A percentile compares a stretch with the other conserved stretches of the same genome.
Conservation (phyloP, 73 alveolate species). For the Blepharisma stoltei region DNA sequence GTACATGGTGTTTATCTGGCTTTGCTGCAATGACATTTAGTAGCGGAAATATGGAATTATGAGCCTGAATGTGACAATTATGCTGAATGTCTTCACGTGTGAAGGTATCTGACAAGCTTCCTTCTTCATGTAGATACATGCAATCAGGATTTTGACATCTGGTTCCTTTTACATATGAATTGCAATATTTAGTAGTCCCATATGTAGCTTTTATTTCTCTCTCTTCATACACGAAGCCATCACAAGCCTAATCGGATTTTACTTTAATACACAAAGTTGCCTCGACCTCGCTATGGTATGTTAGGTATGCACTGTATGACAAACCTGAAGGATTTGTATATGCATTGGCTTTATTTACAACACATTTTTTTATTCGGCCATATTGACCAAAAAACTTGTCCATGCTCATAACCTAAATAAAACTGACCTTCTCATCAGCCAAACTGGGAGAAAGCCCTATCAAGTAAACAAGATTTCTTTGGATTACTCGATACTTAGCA, state of each 20-base stretch:
- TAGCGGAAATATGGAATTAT: not conserved
- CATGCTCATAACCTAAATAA: not conserved
- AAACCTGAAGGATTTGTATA: not conserved
- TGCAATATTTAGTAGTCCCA: constrained; percentile 85
- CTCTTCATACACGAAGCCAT: constrained; percentile 55
- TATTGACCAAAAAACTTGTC: constrained; percentile 7
- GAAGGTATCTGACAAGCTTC: constrained; percentile 31
- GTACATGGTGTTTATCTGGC: too few relatives aligned
- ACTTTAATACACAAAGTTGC: constrained; percentile 44
- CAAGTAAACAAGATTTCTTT: not conserved
- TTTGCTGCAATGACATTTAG: too few relatives aligned
- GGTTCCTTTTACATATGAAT: constrained; percentile 64
- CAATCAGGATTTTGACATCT: constrained; percentile 71
- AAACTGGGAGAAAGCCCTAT: constrained; percentile 1
- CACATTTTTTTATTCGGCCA: not conserved
- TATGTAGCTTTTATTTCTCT: constrained; percentile 73
- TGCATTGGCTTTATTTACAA: not conserved
- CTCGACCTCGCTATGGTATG: constrained; percentile 65
- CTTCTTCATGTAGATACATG: constrained; percentile 38
- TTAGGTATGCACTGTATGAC: constrained; percentile 65
- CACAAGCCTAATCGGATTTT: constrained; percentile 62
- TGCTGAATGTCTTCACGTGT: constrained; percentile 27
- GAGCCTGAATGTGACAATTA: not conserved
- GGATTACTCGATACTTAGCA: not conserved
- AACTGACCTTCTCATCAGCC: constrained; percentile 1